A percentile compares a stretch with the other conserved stretches of the same genome.
phyloP scores from a whole-genome alignment of 352 stramenopile species.

The Globisporangium nodosum region DNA sequence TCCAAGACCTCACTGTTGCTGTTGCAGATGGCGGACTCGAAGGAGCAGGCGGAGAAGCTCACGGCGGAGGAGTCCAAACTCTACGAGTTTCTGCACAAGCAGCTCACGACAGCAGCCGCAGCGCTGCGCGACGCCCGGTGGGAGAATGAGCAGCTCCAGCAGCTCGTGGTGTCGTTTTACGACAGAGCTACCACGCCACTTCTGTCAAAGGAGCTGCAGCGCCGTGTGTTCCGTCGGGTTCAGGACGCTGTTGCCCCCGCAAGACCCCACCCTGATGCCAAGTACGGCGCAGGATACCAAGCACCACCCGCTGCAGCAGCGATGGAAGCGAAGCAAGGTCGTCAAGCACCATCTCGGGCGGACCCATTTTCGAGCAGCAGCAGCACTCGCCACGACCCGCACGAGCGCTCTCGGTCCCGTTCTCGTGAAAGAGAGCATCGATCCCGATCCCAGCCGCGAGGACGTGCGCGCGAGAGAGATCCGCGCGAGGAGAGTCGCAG shows the following conservation, averaged over 20 bases:
- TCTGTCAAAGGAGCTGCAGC: conserved; percentile 27
- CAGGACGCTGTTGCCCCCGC: conserved; percentile 13
- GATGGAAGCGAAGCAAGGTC: too few relatives aligned
- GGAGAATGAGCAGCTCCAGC: conserved; percentile 6
- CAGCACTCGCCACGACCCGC: background rate
- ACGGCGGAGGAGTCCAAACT: conserved; percentile 19
- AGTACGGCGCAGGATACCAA: conserved; percentile 16
- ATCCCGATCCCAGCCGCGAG: too few relatives aligned
- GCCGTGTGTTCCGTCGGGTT: conserved; percentile 12
- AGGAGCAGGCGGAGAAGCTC: conserved; percentile 12
- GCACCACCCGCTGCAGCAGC: background rate
- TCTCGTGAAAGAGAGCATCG: conserved; percentile 2
- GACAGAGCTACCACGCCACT: conserved; percentile 19
- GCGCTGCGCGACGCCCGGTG: conserved; percentile 8
- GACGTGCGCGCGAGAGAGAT: conserved; percentile 4
- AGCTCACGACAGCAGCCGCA: conserved; percentile 14
- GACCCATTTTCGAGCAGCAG: background rate
- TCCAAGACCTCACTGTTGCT: background rate
- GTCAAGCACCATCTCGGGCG: too few relatives aligned
- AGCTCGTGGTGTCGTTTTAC: conserved; percentile 11
- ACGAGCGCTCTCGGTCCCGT: conserved; percentile 3
- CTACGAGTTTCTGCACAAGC: conserved; percentile 26
- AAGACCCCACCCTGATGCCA: conserved; percentile 6
- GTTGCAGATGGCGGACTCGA: conserved; percentile 24
- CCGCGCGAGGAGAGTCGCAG: conserved; percentile 13